Base-by-base conservation (phyloP, 2,329 filamentous ascomycete genomes). In the Calonectria crousiana region DNA sequence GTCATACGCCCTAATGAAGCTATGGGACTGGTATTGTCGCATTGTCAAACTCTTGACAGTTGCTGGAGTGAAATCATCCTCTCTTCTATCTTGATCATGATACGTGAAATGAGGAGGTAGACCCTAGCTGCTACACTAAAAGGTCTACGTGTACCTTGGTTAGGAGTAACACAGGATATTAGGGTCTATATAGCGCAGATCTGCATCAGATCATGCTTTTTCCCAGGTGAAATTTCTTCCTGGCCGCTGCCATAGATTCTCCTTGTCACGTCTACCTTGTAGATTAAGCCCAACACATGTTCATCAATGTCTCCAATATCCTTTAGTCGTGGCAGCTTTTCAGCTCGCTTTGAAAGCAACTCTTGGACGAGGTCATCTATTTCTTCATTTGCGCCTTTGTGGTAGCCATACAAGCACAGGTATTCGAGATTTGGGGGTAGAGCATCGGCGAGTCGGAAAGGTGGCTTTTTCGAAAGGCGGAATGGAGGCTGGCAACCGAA, bases 331-430 rank as follows among this genome's bases (percentile, higher is more conserved):
- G 75, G 73, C 0, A 75, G 20, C 10, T 8, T 36, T 9, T 36
- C 44, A 9, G 23, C 30, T 26, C 60, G 75, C 9, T 71, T 47
- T 11, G 64, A 47, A 20, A 76, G n/a, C 2, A 76, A 5, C 16
- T 76, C 71, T 26, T 69, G 30, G 3, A 74, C 10, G 13, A 74
- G 73, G 8, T 4, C 14, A 18, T 74, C 75, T 1, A 77, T 23
- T 20, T 67, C 32, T 20, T 38, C 2, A 4, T 65, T 74, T 9
- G 36, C 18, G 1, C 73, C 64, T 11, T 74, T 72, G 4, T 18
- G n/a, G 34, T 75, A 75, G 6, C 53, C 75, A 20, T 58, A 73
- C 3, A 78, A 52, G 30, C 72, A 73, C 1, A 75, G 4, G 26
- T 70, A 72, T 58, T 77, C 41, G 11, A 78, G 23, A 1, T 67